Evolutionary conservation across 2,329 filamentous ascomycete species (phyloP).

Genomic region (Aspergillus ibericus): DNA sequence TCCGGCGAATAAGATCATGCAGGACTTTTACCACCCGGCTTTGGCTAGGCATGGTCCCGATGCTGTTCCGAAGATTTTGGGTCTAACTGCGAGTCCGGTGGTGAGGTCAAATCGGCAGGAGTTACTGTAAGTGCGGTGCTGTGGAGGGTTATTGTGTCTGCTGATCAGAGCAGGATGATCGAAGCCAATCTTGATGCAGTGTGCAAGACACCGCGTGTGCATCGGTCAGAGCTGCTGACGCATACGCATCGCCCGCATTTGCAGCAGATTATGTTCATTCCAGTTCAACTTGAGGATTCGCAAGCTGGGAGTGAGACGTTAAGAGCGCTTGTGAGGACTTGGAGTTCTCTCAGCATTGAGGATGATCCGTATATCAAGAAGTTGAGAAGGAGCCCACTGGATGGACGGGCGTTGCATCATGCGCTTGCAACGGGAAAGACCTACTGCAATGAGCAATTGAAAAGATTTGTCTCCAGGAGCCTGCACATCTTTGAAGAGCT

Average conservation of each 20-base stretch:
- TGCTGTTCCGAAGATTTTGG: constrained; percentile 66
- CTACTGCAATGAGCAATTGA: constrained; percentile 55
- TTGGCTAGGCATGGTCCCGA: constrained; percentile 27
- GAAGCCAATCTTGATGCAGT: constrained; percentile 70
- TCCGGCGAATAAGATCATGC: constrained; percentile 71
- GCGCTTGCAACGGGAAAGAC: constrained; percentile 35
- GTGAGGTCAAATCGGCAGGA: constrained; percentile 58
- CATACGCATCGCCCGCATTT: constrained; percentile 65
- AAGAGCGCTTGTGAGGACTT: constrained; percentile 45
- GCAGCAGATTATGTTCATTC: constrained; percentile 24
- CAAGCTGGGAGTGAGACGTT: constrained; percentile 35
- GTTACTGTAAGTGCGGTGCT: constrained; percentile 50
- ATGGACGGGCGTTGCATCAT: constrained; percentile 26
- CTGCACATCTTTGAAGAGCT: constrained; percentile 57
- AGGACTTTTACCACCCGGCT: constrained; percentile 63
- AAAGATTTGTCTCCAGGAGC: constrained; percentile 53
- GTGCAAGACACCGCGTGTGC: constrained; percentile 66
- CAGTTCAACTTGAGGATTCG: background rate
- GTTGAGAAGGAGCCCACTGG: constrained; percentile 46
- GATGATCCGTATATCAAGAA: constrained; percentile 62
- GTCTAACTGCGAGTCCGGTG: constrained; percentile 77
- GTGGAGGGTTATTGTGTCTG: background rate
- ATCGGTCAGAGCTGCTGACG: constrained; percentile 68
- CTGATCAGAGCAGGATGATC: constrained; percentile 46
- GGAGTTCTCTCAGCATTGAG: constrained; percentile 53